phyloP scores from a whole-genome alignment of 1,284 basidiomycete species.

The Omphalotus olearius region DNA sequence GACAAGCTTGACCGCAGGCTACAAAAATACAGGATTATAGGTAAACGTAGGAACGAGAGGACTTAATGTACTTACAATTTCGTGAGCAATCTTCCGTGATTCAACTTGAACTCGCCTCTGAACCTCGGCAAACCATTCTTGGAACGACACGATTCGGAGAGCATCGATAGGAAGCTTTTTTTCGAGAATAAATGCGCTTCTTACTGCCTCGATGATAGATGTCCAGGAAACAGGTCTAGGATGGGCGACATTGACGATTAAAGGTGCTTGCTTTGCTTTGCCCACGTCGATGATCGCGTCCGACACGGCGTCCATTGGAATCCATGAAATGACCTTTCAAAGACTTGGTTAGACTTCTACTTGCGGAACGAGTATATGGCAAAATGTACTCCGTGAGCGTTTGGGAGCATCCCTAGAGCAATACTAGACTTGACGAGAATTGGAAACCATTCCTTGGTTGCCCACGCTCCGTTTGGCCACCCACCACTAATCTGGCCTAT shows the following conservation, averaged over 20 bases:
- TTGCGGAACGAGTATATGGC: too few species aligned
- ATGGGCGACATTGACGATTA: slow-evolving; percentile 29
- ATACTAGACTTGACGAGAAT: slow-evolving; percentile 3
- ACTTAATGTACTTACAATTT: slow-evolving; percentile 10
- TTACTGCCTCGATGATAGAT: slow-evolving; percentile 1
- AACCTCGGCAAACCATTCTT: slow-evolving; percentile 27
- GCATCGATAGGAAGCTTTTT: slow-evolving; percentile 21
- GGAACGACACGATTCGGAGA: slow-evolving; percentile 25
- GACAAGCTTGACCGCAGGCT: neutral
- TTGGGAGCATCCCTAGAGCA: neutral
- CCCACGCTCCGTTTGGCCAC: slow-evolving; percentile 1
- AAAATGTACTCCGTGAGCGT: slow-evolving; percentile 1
- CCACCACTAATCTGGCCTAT: slow-evolving; percentile 5
- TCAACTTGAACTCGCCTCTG: slow-evolving; percentile 14
- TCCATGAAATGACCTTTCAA: slow-evolving; percentile 4
- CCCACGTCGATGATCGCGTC: neutral
- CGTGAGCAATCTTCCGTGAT: slow-evolving; percentile 8
- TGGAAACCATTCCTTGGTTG: slow-evolving; percentile 2
- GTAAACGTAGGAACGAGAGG: too few species aligned
- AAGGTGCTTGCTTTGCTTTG: neutral
- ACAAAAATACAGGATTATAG: neutral
- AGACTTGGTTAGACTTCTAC: too few species aligned
- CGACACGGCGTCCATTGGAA: slow-evolving; percentile 3
- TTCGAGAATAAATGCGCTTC: slow-evolving; percentile 18
- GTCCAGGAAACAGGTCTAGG: slow-evolving; percentile 29